Percentiles rank a stretch among this genome's conserved stretches.
These are phyloP conservation scores for Fimicolochytrium jonesii DNA, from an alignment of 192 early-diverging fungal genomes.

Conservation along the genomic window DNA sequence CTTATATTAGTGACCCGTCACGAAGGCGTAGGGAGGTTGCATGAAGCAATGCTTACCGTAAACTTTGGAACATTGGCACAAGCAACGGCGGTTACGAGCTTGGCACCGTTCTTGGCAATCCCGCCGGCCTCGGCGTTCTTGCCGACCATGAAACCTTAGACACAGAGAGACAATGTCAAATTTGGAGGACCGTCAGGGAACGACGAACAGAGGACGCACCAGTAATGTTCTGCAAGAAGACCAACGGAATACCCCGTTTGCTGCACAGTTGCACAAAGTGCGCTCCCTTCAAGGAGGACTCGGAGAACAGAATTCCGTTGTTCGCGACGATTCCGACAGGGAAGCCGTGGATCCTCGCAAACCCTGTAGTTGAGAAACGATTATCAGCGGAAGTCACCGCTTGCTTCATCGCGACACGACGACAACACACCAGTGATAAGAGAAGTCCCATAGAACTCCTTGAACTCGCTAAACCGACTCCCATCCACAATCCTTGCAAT, in stretches of 20 bases:
- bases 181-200: neutral
- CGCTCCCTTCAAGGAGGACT: conserved; percentile 90
- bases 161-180: neutral
- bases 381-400: neutral
- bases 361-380: conserved; percentile 46
- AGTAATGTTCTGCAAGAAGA: conserved; percentile 96
- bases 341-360: conserved; percentile 83
- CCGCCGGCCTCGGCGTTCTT: conserved; percentile 89
- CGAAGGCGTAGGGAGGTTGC: no score
- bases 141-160: conserved; percentile 87
- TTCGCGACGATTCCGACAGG: conserved; percentile 94
- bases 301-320: conserved; percentile 93
- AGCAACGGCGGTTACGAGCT: conserved; percentile 92
- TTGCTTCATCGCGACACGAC: neutral
- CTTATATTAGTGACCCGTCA: no score
- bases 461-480: conserved; percentile 87
- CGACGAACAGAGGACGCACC: conserved; percentile 22
- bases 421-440: conserved; percentile 68
- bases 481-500: conserved; percentile 95
- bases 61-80: conserved; percentile 93
- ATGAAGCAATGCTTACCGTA: conserved; percentile 76
- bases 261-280: conserved; percentile 92
- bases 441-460: conserved; percentile 83
- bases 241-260: conserved; percentile 80
- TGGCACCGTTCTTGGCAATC: conserved; percentile 97